phyloP scores from a whole-genome alignment of 257 asterid species.

The Salvia miltiorrhiza region DNA sequence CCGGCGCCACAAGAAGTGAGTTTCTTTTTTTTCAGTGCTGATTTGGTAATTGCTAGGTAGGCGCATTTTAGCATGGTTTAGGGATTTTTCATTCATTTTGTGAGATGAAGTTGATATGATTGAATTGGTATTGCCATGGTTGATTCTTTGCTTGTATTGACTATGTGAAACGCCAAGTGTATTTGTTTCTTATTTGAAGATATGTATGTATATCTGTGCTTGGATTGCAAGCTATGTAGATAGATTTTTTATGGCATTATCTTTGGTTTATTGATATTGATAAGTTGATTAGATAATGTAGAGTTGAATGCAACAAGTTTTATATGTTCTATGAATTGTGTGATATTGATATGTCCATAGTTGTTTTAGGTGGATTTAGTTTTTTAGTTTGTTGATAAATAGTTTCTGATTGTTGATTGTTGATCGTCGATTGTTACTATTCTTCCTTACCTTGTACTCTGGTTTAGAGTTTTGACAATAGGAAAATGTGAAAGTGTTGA shows the following conservation, averaged over 20 bases:
- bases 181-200: not conserved
- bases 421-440: not conserved
- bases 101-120: not conserved
- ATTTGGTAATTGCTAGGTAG: not conserved
- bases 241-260: not conserved
- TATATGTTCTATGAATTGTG: not conserved
- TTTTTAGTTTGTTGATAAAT: not conserved
- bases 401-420: not conserved
- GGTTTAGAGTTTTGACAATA: not conserved
- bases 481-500: not conserved
- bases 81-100: not conserved
- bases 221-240: not conserved
- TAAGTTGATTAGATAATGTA: not conserved
- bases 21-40: not conserved
- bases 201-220: not conserved
- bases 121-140: not conserved
- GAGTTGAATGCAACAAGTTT: not conserved
- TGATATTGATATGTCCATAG: not conserved
- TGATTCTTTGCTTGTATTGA: not conserved
- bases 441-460: not conserved
- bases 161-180: not conserved
- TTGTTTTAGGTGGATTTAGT: not conserved
- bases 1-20: constrained; percentile 85
- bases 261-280: not conserved
- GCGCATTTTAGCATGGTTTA: not conserved